Conservation (phyloP, 371 early-diverging fungal genomes). For the Mucor circinelloides region DNA sequence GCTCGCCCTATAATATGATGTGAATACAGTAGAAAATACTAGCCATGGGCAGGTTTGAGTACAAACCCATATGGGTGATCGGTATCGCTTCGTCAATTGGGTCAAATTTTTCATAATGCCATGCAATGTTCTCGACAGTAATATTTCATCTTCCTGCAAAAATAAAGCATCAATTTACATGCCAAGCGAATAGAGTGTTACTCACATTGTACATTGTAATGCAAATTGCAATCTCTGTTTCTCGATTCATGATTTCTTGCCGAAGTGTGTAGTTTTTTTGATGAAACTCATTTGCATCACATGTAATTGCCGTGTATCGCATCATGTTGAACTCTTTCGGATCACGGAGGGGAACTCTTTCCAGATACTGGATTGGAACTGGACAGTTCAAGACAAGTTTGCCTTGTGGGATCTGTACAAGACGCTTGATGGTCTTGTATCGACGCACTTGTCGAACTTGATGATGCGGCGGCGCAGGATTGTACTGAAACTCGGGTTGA, state of each 20-base stretch:
- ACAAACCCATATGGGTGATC: slow-evolving; percentile 58
- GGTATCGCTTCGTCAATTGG: slow-evolving; percentile 75
- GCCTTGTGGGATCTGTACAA: slow-evolving; percentile 66
- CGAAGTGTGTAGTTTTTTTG: slow-evolving; percentile 79
- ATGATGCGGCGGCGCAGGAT: not conserved
- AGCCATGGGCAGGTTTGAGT: not conserved
- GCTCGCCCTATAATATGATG: slow-evolving; percentile 69
- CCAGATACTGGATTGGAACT: slow-evolving; percentile 64
- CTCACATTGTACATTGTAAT: slow-evolving; percentile 91
- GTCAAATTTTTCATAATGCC: slow-evolving; percentile 88
- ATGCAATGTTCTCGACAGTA: slow-evolving; percentile 84
- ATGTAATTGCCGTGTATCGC: slow-evolving; percentile 80
- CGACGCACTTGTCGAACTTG: slow-evolving; percentile 39
- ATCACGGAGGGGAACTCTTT: slow-evolving; percentile 53
- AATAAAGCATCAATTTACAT: not conserved
- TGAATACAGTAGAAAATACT: not conserved
- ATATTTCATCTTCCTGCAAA: slow-evolving; percentile 77
- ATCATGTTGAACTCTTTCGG: slow-evolving; percentile 70
- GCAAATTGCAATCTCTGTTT: slow-evolving; percentile 85
- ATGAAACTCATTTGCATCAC: slow-evolving; percentile 78
- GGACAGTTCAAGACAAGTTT: slow-evolving; percentile 77
- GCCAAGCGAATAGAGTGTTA: not conserved
- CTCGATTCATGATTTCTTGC: slow-evolving; percentile 67
- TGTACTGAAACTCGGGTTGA: not conserved
- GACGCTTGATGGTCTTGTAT: slow-evolving; percentile 43